Base-by-base conservation (phyloP, 345 rosid species). In the Camelina sativa region DNA sequence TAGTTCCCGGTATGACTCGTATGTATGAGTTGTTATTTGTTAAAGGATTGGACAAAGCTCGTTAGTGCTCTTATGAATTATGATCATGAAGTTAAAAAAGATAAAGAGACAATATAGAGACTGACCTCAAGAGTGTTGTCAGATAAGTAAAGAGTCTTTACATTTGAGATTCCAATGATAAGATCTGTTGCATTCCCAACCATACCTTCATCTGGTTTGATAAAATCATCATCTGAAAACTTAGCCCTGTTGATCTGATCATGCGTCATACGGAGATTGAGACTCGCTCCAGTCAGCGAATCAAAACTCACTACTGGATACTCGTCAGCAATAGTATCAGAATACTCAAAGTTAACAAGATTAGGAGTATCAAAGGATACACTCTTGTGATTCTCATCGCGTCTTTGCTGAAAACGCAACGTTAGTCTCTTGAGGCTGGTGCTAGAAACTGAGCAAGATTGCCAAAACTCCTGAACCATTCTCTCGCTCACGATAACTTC, bases 231-330 rank as follows among this genome's bases (percentile, higher is more conserved):
- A n/a, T n/a, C 50, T 47, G 52, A 47, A 7, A 47, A n/a, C 16
- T 47, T 47, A 0, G 20, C 52, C 52, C 2, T 47, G 19, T 47
- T 8, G 22, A 47, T 46, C 51, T 72, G 76, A 37, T 51, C 20
- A 0, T 61, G 60, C 1, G 69, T n/a, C 43, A 72, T 59, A 28
- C 41, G 40, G 62, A 72, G 43, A 15, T 47, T 30, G 25, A 71
- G 37, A 60, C 61, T 62, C 40, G 76, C 76, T 51, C 51, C 76
- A 25, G 52, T 61, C 16, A 72, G 68, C 6, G 76, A 62, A 62
- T 25, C 47, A 32, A 73, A 56, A 1, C 32, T 53, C 56, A 13
- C 34, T 54, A 41, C 19, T 1, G 70, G 70, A 63, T 72, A 72
- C 55, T 53, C 17, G 11, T 16, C 23, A 6, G 76, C 76, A 47